A percentile compares a stretch with the other conserved stretches of the same genome.
Conservation (phyloP, 768 basidiomycete genomes). For the Podaxis sp. region DNA sequence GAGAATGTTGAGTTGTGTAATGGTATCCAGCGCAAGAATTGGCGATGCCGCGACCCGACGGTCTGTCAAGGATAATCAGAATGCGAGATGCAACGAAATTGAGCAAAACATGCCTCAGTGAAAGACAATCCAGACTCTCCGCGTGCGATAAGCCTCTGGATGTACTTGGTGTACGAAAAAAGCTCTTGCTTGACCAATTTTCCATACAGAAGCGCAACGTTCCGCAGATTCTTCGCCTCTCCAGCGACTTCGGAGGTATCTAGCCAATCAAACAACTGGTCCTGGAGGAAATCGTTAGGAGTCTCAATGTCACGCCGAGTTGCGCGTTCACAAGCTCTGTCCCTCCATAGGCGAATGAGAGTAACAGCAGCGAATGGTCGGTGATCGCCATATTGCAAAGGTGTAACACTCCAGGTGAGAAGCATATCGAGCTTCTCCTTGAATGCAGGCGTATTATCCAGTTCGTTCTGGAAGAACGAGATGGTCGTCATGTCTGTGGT, state of each 20-base stretch:
- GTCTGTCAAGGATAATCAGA: conserved; percentile 31
- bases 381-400: conserved; percentile 81
- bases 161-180: conserved; percentile 74
- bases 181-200: conserved; percentile 68
- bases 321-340: conserved; percentile 61
- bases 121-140: conserved; percentile 63
- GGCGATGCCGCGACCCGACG: conserved; percentile 60
- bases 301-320: conserved; percentile 59
- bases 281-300: conserved; percentile 67
- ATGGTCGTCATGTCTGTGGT: conserved; percentile 60
- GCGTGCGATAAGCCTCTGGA: conserved; percentile 80
- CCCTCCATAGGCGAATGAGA: conserved; percentile 63
- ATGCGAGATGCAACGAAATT: neutral
- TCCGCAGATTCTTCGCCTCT: conserved; percentile 51
- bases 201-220: conserved; percentile 69
- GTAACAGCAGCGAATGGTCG: conserved; percentile 74
- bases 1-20: conserved; percentile 59
- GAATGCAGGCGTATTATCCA: conserved; percentile 44
- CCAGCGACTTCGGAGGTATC: conserved; percentile 64
- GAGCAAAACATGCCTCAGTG: conserved; percentile 42
- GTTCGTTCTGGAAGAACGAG: conserved; percentile 54
- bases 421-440: conserved; percentile 71
- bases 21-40: conserved; percentile 73
- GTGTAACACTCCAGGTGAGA: conserved; percentile 79
- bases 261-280: conserved; percentile 80